Evolutionary conservation across 192 early-diverging fungal species (phyloP).

Genomic region (Linnemannia schmuckeri): DNA sequence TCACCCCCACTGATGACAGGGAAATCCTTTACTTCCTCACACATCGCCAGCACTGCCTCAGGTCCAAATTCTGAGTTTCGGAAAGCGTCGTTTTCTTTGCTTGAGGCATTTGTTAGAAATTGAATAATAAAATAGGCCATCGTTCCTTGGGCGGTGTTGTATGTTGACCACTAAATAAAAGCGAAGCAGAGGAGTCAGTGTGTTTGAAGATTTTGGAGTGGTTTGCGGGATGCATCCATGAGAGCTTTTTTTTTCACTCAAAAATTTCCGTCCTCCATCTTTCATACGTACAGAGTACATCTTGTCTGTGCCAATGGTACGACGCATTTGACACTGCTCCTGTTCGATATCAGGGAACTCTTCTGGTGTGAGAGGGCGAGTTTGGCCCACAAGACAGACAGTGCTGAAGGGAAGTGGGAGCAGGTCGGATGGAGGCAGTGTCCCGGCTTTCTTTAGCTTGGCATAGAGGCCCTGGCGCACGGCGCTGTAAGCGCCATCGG

Average conservation of each 20-base stretch:
- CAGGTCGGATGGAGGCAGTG: not conserved
- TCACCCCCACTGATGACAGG: conserved; percentile 1
- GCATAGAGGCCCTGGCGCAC: conserved; percentile 24
- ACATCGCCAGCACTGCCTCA: conserved; percentile 18
- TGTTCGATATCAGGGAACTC: not conserved
- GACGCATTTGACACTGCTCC: not conserved
- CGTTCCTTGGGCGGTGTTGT: not conserved
- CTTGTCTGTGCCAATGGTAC: conserved; percentile 3
- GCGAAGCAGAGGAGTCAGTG: not conserved
- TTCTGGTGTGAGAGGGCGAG: not conserved
- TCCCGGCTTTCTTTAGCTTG: not conserved
- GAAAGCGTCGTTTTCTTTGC: conserved; percentile 3
- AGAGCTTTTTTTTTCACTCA: not conserved
- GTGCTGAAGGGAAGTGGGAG: not conserved
- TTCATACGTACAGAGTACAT: conserved; percentile 3
- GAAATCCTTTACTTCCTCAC: conserved; percentile 22
- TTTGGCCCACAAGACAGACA: conserved; percentile 21
- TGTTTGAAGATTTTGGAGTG: not conserved
- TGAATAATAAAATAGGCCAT: not conserved
- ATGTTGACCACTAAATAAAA: conserved; percentile 14
- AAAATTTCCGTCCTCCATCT: not conserved
- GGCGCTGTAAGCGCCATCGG: conserved; percentile 37
- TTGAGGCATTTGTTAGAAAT: not conserved
- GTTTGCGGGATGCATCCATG: not conserved
- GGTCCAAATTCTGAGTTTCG: conserved; percentile 10